Conservation (phyloP, 257 asterid species). For the Coffea eugenioides region DNA sequence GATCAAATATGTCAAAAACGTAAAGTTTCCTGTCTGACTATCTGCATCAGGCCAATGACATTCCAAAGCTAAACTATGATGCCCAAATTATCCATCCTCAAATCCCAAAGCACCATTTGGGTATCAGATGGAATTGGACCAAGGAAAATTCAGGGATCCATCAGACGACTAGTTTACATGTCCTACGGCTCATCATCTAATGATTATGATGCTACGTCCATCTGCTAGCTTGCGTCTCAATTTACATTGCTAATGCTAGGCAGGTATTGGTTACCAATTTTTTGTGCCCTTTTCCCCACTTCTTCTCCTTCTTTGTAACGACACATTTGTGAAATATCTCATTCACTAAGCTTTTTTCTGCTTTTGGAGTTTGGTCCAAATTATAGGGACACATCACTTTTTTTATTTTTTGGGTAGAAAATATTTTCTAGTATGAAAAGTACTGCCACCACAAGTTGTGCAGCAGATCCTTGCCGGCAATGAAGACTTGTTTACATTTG, state of each 20-base stretch:
- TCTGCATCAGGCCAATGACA: neutral
- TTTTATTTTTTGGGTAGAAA: too few species aligned
- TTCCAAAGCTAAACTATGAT: neutral
- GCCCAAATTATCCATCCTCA: neutral
- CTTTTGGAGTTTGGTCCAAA: neutral
- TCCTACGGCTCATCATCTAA: neutral
- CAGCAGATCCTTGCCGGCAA: neutral
- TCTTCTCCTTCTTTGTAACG: too few species aligned
- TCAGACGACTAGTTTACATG: too few species aligned
- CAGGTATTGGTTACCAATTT: neutral
- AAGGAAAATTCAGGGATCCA: neutral
- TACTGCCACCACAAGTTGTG: neutral
- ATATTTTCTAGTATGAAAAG: too few species aligned
- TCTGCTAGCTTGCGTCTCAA: too few species aligned
- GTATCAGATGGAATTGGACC: neutral
- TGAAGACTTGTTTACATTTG: neutral
- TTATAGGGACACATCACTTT: neutral
- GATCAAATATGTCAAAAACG: too few species aligned
- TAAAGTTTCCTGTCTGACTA: too few species aligned
- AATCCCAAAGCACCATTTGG: neutral
- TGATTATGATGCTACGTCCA: too few species aligned
- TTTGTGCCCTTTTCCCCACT: too few species aligned
- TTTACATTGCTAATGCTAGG: too few species aligned
- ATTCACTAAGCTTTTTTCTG: neutral
- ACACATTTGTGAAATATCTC: neutral